Evolutionary conservation across 148 eudicot genomes (phyloP).

Genomic region (Simmondsia chinensis): DNA sequence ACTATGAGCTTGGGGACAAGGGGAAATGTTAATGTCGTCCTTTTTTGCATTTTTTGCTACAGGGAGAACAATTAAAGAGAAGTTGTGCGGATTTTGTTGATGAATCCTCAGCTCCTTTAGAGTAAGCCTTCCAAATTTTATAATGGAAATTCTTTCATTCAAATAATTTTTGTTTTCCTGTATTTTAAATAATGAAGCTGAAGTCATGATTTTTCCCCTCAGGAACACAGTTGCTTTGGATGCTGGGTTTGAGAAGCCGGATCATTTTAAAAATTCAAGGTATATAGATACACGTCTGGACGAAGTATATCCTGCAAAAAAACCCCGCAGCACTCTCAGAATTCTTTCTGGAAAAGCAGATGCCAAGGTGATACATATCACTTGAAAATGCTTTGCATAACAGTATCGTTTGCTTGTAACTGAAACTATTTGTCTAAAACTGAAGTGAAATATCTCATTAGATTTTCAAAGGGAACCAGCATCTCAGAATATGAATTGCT

Average conservation of each 20-base stretch:
- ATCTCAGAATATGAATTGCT: not conserved
- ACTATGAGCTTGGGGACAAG: not conserved
- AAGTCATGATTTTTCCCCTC: conserved; percentile 1
- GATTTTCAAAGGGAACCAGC: not conserved
- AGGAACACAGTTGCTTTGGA: conserved; percentile 31
- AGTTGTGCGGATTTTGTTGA: conserved; percentile 29
- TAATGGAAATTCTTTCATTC: conserved; percentile 1
- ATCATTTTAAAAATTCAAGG: conserved; percentile 46
- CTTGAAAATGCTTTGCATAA: not conserved
- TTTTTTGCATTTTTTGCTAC: conserved; percentile 13
- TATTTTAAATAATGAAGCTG: conserved; percentile 1
- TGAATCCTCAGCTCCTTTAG: conserved; percentile 34
- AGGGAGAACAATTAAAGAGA: conserved; percentile 88
- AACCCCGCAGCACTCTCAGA: conserved; percentile 49
- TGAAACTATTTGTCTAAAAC: not conserved
- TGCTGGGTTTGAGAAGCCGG: conserved; percentile 35
- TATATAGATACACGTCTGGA: conserved; percentile 59
- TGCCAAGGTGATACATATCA: conserved; percentile 43
- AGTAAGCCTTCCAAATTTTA: conserved; percentile 29
- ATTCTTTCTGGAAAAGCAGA: conserved; percentile 50
- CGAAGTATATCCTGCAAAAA: conserved; percentile 60
- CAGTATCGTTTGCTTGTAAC: not conserved
- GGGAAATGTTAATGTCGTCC: not conserved
- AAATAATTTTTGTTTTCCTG: conserved; percentile 2
- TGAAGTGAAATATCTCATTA: not conserved